These are phyloP conservation scores for Camellia japonica DNA, from an alignment of 148 eudicot genomes.

Conservation along the genomic window DNA sequence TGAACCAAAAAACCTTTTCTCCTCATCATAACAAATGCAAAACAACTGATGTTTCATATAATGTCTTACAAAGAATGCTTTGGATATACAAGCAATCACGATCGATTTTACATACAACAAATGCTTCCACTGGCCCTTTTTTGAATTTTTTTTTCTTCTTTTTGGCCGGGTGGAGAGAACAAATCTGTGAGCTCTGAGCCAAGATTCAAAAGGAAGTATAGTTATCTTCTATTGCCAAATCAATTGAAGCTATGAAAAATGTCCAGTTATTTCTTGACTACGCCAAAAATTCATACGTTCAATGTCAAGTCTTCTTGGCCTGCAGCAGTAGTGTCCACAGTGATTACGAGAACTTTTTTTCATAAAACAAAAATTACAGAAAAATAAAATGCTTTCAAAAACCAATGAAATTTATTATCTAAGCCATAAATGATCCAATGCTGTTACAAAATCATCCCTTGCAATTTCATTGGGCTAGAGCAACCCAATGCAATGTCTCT, in stretches of 20 bases:
- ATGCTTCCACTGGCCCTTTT: not conserved
- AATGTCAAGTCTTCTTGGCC: constrained; percentile 19
- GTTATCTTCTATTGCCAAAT: not conserved
- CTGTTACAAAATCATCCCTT: not conserved
- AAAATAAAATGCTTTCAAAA: not conserved
- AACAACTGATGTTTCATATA: not conserved
- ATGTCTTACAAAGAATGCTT: not conserved
- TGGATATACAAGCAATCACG: not conserved
- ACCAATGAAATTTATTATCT: not conserved
- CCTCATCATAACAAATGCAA: too few species aligned
- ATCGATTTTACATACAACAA: not conserved
- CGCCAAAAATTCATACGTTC: not conserved
- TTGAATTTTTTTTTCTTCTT: not conserved
- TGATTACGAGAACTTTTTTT: not conserved
- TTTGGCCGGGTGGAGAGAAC: not conserved
- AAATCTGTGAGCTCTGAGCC: not conserved
- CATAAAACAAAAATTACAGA: not conserved
- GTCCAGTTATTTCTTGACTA: not conserved
- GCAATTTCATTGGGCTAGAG: not conserved
- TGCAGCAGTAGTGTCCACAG: constrained; percentile 4
- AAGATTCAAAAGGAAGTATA: not conserved
- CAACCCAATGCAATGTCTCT: too few species aligned
- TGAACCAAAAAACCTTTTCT: too few species aligned
- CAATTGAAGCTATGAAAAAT: not conserved
- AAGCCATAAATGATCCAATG: not conserved